Base-by-base conservation (phyloP, 352 stramenopile genomes). In the Peronospora belbahrii region DNA sequence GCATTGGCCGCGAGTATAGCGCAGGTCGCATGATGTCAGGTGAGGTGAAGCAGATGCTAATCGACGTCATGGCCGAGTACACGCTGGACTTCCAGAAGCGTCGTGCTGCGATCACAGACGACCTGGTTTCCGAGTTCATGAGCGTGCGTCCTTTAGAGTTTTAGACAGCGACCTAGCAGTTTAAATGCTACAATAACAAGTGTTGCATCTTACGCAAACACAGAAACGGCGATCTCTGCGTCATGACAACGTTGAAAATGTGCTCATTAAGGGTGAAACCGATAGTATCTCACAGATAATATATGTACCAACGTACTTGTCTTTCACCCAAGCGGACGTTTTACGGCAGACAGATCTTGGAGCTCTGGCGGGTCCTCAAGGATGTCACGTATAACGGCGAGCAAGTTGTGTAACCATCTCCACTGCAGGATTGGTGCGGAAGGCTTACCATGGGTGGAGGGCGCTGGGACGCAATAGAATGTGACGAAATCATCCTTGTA, bases 51-150 rank as follows among this genome's bases (percentile, higher is more conserved):
- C 83, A 93, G 48, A 82, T 83, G 41, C 76, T 99, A 27, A 98
- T 99, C 39, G 71, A 92, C 38, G 80, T 97, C 22, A 91, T 96
- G 66, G 65, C 73, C 9, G 70, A 83, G 46, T 90, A 99, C 48
- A 97, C 98, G 19, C 47, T 62, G 14, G 83, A 96, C 11, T 97
- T 99, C 72, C 95, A 99, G 74, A 81, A 92, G 48, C 81, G 84
- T 23, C 84, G 97, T 42, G 86, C 83, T 2, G 64, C 67, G 18
- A 88, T 99, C 41, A 98, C 95, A 10, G 83, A 99, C 36, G 94
- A 97, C 14, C 75, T 98, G 38, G 82, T 99, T 4, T 74, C 74
- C 27, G 77, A 98, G 62, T 99, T 97, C 74, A 99, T 99, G 96
- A 67, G 59, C 14, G 82, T 97, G 54, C 80, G 94, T 23, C 67